Evolutionary conservation across 2,329 filamentous ascomycete genomes (phyloP).

Genomic region (Diaporthe longicolla): DNA sequence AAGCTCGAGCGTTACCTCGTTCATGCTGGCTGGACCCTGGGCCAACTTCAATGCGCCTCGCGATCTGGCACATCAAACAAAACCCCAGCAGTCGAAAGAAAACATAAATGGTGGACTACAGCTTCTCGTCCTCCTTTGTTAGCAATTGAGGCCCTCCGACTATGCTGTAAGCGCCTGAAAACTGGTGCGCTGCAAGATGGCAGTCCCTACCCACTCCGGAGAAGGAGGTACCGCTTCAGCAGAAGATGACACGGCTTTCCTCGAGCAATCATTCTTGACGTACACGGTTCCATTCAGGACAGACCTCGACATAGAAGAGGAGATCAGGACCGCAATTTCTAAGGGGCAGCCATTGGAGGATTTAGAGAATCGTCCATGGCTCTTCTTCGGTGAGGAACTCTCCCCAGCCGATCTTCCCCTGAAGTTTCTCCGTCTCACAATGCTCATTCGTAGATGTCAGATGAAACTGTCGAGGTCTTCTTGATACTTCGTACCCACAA

Average conservation of each 20-base stretch:
- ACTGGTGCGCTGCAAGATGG: constrained; percentile 45
- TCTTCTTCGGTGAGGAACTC: constrained; percentile 77
- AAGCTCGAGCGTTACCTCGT: constrained; percentile 22
- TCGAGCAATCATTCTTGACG: constrained; percentile 71
- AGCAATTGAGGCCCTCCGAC: not conserved
- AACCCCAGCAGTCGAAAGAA: not conserved
- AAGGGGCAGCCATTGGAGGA: constrained; percentile 37
- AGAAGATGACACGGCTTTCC: constrained; percentile 59
- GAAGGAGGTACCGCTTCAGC: constrained; percentile 46
- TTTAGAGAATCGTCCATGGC: constrained; percentile 50
- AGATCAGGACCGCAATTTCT: constrained; percentile 53
- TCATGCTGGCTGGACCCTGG: constrained; percentile 21
- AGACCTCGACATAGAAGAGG: constrained; percentile 66
- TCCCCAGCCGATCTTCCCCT: constrained; percentile 46
- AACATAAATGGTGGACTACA: not conserved
- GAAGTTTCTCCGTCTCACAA: constrained; percentile 53
- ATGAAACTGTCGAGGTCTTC: constrained; percentile 80
- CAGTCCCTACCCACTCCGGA: constrained; percentile 50
- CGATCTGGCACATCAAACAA: constrained; percentile 15
- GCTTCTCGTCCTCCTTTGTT: not conserved
- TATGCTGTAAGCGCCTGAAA: constrained; percentile 35
- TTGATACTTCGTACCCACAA: constrained; percentile 76
- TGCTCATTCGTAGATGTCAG: constrained; percentile 70
- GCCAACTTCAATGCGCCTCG: not conserved
- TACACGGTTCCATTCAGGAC: constrained; percentile 73